Percentiles rank a stretch among this genome's conserved stretches.
Evolutionary conservation across 768 basidiomycete species (phyloP).

Genomic region (Rhodotorula toruloides): DNA sequence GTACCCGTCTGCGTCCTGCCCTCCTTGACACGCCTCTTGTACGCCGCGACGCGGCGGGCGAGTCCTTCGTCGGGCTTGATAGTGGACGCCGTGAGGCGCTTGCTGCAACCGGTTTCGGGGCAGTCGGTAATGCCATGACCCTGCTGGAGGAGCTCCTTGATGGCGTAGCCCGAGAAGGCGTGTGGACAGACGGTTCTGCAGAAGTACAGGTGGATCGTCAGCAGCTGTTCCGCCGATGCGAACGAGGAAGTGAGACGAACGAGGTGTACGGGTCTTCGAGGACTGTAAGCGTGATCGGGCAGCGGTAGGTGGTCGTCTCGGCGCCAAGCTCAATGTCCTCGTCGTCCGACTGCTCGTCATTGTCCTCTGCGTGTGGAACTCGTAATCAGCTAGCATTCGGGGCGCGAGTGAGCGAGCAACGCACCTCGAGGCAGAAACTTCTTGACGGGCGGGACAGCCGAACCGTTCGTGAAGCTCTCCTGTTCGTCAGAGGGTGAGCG

Average conservation of each 20-base stretch:
- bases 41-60: constrained; percentile 59
- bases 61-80: constrained; percentile 58
- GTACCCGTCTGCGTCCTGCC: constrained; percentile 47
- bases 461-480: constrained; percentile 61
- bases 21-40: constrained; percentile 55
- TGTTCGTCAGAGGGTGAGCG: constrained; percentile 42
- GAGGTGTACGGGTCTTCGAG: constrained; percentile 73
- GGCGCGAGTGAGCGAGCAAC: background rate
- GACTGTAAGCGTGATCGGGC: constrained; percentile 67
- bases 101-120: constrained; percentile 68
- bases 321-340: constrained; percentile 79
- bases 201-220: constrained; percentile 8
- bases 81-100: constrained; percentile 54
- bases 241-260: constrained; percentile 52
- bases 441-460: constrained; percentile 69
- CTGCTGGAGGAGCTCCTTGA: constrained; percentile 27
- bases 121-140: constrained; percentile 50
- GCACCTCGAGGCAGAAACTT: constrained; percentile 66
- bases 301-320: constrained; percentile 72
- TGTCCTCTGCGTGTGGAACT: constrained; percentile 75
- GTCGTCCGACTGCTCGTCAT: constrained; percentile 75
- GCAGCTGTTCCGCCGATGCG: constrained; percentile 4
- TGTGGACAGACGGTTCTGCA: constrained; percentile 66
- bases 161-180: constrained; percentile 60
- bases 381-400: too few relatives aligned